Percentiles rank a stretch among this genome's conserved stretches.
Evolutionary conservation across 1,139 yeast genomes (phyloP).

Genomic region (Hemisphaericaspora lyxosophila): DNA sequence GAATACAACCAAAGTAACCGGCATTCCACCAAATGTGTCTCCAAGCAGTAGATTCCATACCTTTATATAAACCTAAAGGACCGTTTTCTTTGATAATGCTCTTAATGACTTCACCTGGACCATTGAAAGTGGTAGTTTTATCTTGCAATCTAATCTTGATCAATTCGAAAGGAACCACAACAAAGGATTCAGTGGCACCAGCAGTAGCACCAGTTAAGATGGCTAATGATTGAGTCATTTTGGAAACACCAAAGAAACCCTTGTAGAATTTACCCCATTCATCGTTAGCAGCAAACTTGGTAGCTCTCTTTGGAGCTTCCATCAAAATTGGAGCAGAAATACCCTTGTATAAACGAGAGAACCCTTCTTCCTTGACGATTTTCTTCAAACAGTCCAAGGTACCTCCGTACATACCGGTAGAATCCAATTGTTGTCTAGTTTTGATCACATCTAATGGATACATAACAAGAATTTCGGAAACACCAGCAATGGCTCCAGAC

Average conservation of each 20-base stretch:
- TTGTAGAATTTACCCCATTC: slow-evolving; percentile 91
- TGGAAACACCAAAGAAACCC: slow-evolving; percentile 62
- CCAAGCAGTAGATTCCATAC: slow-evolving; percentile 95
- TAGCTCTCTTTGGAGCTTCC: slow-evolving; percentile 99
- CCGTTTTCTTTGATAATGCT: slow-evolving; percentile 77
- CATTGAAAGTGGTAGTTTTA: slow-evolving; percentile 74
- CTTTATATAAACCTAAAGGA: slow-evolving; percentile 81
- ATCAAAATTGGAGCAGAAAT: slow-evolving; percentile 93
- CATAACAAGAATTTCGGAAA: slow-evolving; percentile 95
- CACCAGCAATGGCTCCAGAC: slow-evolving; percentile 97
- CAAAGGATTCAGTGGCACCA: slow-evolving; percentile 94
- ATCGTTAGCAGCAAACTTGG: slow-evolving; percentile 97
- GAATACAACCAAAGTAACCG: slow-evolving; percentile 94
- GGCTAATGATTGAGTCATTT: slow-evolving; percentile 80
- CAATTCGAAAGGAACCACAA: slow-evolving; percentile 95
- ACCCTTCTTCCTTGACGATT: slow-evolving; percentile 85
- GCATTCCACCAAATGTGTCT: slow-evolving; percentile 98
- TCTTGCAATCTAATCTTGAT: slow-evolving; percentile 89
- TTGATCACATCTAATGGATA: slow-evolving; percentile 97
- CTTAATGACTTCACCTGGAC: slow-evolving; percentile 80
- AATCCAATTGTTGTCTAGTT: slow-evolving; percentile 90
- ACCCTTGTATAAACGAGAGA: slow-evolving; percentile 82
- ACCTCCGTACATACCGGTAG: slow-evolving; percentile 70
- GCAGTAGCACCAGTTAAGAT: slow-evolving; percentile 96
- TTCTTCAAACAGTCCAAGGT: slow-evolving; percentile 80